phyloP scores from a whole-genome alignment of 805 yeast genomes.

The Pichia phayaonensis region DNA sequence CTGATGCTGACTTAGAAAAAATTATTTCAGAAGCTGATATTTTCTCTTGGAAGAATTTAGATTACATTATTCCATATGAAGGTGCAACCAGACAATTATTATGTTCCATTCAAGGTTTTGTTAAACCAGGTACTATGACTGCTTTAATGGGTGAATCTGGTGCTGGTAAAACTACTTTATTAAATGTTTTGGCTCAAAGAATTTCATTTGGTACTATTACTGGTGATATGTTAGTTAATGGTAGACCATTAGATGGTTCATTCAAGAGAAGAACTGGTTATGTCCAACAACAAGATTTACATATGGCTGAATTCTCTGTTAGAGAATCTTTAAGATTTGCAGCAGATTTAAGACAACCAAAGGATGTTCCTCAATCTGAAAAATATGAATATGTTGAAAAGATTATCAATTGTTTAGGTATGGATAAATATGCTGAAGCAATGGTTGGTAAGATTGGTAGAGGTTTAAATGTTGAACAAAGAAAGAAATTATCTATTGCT shows the following conservation, averaged over 20 bases:
- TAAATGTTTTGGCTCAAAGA: constrained; percentile 47
- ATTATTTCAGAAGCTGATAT: constrained; percentile 42
- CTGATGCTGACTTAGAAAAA: constrained; percentile 29
- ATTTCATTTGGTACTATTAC: constrained; percentile 44
- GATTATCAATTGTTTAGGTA: constrained; percentile 32
- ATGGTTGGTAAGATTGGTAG: constrained; percentile 38
- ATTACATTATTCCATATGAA: constrained; percentile 46
- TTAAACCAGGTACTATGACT: constrained; percentile 47
- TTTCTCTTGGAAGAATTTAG: constrained; percentile 58
- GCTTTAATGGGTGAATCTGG: constrained; percentile 60
- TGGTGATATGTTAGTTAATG: constrained; percentile 51
- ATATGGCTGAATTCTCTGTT: constrained; percentile 43
- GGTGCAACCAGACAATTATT: constrained; percentile 36
- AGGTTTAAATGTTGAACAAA: constrained; percentile 47
- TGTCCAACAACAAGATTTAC: constrained; percentile 50
- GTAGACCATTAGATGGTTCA: constrained; percentile 41
- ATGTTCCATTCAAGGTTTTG: constrained; percentile 36
- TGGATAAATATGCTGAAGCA: constrained; percentile 44
- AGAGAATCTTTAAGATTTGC: constrained; percentile 43
- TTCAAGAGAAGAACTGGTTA: constrained; percentile 48
- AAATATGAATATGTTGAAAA: constrained; percentile 38
- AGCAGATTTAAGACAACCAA: constrained; percentile 42
- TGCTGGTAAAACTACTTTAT: constrained; percentile 53
- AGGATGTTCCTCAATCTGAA: constrained; percentile 30
- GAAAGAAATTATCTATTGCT: constrained; percentile 46